phyloP scores from a whole-genome alignment of 179 eudicot species.

The Camellia oleifera region DNA sequence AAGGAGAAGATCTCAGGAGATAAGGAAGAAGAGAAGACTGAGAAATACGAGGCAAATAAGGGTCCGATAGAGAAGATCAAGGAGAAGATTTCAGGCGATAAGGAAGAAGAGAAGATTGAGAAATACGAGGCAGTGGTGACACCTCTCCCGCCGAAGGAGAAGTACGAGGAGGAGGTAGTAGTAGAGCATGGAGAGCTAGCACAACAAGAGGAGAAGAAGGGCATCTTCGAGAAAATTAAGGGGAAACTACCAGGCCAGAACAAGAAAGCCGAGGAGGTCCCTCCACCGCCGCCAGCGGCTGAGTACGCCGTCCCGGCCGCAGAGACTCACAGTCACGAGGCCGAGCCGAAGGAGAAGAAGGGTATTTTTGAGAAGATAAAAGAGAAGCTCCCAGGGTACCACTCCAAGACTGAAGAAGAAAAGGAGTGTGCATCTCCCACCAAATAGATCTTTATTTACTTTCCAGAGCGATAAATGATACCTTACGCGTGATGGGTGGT shows the following conservation, averaged over 20 bases:
- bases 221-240: constrained; percentile 69
- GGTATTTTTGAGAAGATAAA: constrained; percentile 54
- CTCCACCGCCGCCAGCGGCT: constrained; percentile 6
- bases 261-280: constrained; percentile 35
- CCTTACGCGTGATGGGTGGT: neutral
- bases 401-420: constrained; percentile 33
- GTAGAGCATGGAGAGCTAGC: neutral
- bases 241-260: constrained; percentile 71
- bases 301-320: neutral
- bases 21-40: constrained; percentile 27
- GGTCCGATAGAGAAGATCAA: constrained; percentile 46
- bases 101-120: constrained; percentile 29
- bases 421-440: constrained; percentile 19
- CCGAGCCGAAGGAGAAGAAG: constrained; percentile 40
- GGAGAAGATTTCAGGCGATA: constrained; percentile 39
- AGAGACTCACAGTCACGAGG: constrained; percentile 8
- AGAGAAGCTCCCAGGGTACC: constrained; percentile 51
- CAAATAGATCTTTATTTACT: too few relatives aligned
- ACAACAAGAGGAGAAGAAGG: constrained; percentile 50
- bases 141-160: constrained; percentile 28
- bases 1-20: constrained; percentile 40
- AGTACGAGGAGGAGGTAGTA: constrained; percentile 30
- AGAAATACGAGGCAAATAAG: constrained; percentile 37
- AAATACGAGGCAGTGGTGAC: constrained; percentile 29
- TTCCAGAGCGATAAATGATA: neutral